Conservation (phyloP, 2,329 filamentous ascomycete genomes). For the Colletotrichum musae region DNA sequence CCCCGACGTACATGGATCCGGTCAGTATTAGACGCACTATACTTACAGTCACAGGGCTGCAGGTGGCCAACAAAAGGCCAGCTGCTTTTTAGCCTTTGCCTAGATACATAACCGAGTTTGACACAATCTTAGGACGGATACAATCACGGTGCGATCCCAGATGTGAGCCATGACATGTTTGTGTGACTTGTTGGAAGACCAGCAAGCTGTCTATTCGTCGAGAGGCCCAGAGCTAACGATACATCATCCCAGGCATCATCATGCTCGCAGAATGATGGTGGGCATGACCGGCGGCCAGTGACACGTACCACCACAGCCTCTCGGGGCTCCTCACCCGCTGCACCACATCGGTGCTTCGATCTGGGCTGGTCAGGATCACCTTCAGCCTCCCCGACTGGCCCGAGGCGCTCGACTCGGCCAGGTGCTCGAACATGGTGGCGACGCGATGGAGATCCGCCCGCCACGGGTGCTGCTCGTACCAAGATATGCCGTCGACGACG, state of each 20-base stretch:
- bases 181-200: no score
- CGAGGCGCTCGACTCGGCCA: background rate
- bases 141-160: no score
- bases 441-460: background rate
- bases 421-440: background rate
- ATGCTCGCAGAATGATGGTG: background rate
- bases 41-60: background rate
- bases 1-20: background rate
- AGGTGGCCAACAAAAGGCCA: background rate
- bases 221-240: no score
- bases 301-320: background rate
- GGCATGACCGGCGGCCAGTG: background rate
- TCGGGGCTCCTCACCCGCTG: background rate
- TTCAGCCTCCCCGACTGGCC: background rate
- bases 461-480: conserved; percentile 13
- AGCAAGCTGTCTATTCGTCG: no score
- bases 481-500: conserved; percentile 9
- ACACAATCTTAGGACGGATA: background rate
- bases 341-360: background rate
- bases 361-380: background rate
- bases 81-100: background rate
- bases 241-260: background rate
- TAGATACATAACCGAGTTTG: background rate
- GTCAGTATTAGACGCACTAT: background rate
- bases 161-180: no score